Evolutionary conservation across 2,329 filamentous ascomycete species (phyloP).

Genomic region (Calonectria pseudoreteaudii): DNA sequence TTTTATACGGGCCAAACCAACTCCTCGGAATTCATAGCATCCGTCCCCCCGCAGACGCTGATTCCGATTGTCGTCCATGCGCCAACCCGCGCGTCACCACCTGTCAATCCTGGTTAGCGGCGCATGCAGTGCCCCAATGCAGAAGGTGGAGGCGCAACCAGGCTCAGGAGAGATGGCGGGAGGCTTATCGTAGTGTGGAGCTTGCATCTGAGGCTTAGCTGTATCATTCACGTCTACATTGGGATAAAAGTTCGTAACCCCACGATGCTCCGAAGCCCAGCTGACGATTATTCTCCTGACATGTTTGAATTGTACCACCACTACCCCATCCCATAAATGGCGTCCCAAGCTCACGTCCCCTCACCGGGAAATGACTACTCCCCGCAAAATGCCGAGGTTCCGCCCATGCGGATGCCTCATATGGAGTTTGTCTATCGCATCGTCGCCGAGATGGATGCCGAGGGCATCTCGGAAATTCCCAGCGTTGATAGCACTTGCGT

Average conservation of each 20-base stretch:
- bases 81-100: not conserved
- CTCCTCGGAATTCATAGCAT: not conserved
- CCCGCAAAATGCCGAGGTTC: slow-evolving; percentile 8
- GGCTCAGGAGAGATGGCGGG: not conserved
- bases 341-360: slow-evolving; percentile 22
- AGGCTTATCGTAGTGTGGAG: slow-evolving; percentile 16
- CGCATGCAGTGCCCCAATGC: slow-evolving; percentile 16
- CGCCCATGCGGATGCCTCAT: slow-evolving; percentile 34
- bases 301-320: not conserved
- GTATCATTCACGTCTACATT: not conserved
- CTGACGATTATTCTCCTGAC: not conserved
- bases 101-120: not conserved
- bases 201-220: not conserved
- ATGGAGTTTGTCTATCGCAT: slow-evolving; percentile 38
- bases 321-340: not conserved
- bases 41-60: not conserved
- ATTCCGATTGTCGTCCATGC: not conserved
- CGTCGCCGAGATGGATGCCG: slow-evolving; percentile 34
- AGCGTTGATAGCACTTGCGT: slow-evolving; percentile 21
- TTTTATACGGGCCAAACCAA: slow-evolving; percentile 12
- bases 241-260: slow-evolving; percentile 16
- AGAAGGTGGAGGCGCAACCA: slow-evolving; percentile 17
- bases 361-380: slow-evolving; percentile 33
- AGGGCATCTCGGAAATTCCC: slow-evolving; percentile 27
- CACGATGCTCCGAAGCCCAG: not conserved